phyloP scores from a whole-genome alignment of 352 stramenopile species.

The Pythium rishiriense region DNA sequence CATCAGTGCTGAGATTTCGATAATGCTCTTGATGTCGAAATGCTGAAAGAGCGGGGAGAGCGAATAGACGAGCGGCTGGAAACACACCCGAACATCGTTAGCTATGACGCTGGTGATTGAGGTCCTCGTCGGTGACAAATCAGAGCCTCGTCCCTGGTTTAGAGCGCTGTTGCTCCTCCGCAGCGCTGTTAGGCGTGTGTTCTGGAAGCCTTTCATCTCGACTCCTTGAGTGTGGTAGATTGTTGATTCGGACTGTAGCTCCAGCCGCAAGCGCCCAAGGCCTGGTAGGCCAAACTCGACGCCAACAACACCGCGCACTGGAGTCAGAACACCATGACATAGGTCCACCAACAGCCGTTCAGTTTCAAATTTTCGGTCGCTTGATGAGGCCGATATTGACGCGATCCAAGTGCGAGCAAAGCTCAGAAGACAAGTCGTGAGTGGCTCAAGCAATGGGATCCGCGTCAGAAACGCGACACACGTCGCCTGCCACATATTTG shows the following conservation, averaged over 20 bases:
- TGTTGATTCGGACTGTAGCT: conserved; percentile 54
- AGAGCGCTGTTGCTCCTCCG: conserved; percentile 13
- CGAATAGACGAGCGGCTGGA: conserved; percentile 74
- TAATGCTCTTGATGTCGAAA: conserved; percentile 73
- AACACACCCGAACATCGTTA: conserved; percentile 23
- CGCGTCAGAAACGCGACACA: conserved; percentile 77
- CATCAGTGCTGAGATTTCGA: conserved; percentile 65
- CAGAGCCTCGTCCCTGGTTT: background rate
- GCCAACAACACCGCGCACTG: conserved; percentile 66
- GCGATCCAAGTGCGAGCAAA: conserved; percentile 57
- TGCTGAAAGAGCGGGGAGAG: conserved; percentile 66
- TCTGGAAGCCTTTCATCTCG: conserved; percentile 1
- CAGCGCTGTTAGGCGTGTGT: conserved; percentile 5
- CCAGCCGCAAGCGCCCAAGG: conserved; percentile 36
- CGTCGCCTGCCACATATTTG: conserved; percentile 55
- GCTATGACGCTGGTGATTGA: conserved; percentile 38
- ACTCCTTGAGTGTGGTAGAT: conserved; percentile 37
- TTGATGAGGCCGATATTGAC: conserved; percentile 2
- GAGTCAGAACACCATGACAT: conserved; percentile 56
- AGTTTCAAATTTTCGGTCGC: conserved; percentile 9
- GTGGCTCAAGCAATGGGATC: conserved; percentile 57
- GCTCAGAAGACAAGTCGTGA: conserved; percentile 53
- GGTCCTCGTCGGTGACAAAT: conserved; percentile 44
- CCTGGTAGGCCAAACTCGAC: conserved; percentile 50
- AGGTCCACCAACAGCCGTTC: conserved; percentile 49